Percentiles rank a stretch among this genome's conserved stretches.
Evolutionary conservation across 75 land plant genomes (phyloP).

Genomic region (Ceratopteris richardii): DNA sequence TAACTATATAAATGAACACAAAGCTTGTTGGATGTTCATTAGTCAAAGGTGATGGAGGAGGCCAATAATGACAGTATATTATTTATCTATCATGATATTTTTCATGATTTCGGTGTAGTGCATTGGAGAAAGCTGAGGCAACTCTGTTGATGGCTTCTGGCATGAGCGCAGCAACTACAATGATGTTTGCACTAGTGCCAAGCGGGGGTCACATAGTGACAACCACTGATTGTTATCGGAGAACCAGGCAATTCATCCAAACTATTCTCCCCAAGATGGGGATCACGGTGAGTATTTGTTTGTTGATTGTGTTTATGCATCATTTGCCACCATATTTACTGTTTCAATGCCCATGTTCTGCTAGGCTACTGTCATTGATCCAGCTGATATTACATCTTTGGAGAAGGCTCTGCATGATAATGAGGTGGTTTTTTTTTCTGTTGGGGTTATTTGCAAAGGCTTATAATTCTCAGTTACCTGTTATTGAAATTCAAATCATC

Average conservation of each 20-base stretch:
- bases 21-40: background rate
- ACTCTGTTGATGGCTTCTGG: constrained; percentile 90
- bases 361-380: constrained; percentile 89
- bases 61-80: too few relatives aligned
- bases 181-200: constrained; percentile 83
- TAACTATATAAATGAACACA: background rate
- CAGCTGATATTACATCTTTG: constrained; percentile 71
- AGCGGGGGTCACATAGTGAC: constrained; percentile 92
- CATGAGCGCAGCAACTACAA: constrained; percentile 83
- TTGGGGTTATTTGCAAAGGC: too few relatives aligned
- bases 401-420: constrained; percentile 55
- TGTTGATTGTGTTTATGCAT: background rate
- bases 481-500: background rate
- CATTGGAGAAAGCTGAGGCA: constrained; percentile 90
- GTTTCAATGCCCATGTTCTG: background rate
- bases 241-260: constrained; percentile 89
- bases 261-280: constrained; percentile 91
- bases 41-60: too few relatives aligned
- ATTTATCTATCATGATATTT: too few relatives aligned
- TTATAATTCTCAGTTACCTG: too few relatives aligned
- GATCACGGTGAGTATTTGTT: constrained; percentile 45
- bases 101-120: constrained; percentile 66
- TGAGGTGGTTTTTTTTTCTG: too few relatives aligned
- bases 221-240: constrained; percentile 96
- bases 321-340: too few relatives aligned